phyloP scores from a whole-genome alignment of 202 grass and related monocot genomes.

The Setaria viridis region DNA sequence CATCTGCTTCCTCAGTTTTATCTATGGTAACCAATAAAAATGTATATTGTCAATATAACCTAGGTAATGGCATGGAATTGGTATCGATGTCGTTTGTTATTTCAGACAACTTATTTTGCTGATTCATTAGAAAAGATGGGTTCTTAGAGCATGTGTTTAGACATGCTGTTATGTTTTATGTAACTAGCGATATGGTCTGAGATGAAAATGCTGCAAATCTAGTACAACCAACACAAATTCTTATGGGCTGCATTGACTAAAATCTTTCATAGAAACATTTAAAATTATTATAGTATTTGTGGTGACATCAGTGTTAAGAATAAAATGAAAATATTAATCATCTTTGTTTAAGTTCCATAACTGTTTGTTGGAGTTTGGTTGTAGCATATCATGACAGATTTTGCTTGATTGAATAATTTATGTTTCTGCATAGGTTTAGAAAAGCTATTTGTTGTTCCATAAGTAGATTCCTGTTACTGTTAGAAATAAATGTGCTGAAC shows the following conservation, averaged over 20 bases:
- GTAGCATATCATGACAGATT: neutral
- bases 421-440: neutral
- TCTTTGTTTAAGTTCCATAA: neutral
- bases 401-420: neutral
- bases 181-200: neutral
- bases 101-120: neutral
- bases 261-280: neutral
- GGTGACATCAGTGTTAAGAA: neutral
- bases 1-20: neutral
- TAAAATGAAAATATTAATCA: neutral
- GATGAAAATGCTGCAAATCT: neutral
- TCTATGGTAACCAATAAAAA: neutral
- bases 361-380: neutral
- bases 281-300: neutral
- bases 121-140: neutral
- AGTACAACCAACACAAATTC: neutral
- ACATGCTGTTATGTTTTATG: neutral
- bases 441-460: neutral
- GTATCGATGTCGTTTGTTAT: neutral
- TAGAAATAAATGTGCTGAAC: neutral
- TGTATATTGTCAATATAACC: neutral
- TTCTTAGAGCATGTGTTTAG: neutral
- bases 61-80: neutral
- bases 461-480: constrained; percentile 5
- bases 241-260: neutral